These are phyloP conservation scores for Hemisphaericaspora lyxosophila DNA, from an alignment of 1,139 yeast species.

Conservation along the genomic window DNA sequence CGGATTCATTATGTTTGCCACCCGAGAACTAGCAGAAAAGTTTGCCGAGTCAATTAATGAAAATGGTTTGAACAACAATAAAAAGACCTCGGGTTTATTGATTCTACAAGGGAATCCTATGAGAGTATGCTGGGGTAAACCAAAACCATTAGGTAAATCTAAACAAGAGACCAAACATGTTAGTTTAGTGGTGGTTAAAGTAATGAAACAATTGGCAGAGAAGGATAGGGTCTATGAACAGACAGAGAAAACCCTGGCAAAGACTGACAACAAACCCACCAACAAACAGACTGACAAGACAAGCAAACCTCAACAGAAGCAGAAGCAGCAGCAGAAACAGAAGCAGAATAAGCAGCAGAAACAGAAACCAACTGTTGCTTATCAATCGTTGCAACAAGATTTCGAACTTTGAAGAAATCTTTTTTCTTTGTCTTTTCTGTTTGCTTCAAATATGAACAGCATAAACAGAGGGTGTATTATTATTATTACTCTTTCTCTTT, in stretches of 20 bases:
- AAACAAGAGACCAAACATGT: conserved; percentile 52
- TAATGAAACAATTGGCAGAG: conserved; percentile 54
- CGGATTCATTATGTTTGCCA: conserved; percentile 59
- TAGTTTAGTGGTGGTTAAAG: conserved; percentile 55
- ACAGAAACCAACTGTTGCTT: too few relatives aligned
- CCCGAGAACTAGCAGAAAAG: conserved; percentile 52
- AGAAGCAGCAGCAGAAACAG: neutral
- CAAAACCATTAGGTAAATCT: conserved; percentile 47
- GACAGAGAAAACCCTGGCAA: neutral
- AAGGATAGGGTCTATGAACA: conserved; percentile 24
- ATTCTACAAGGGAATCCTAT: conserved; percentile 45
- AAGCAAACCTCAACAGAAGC: neutral
- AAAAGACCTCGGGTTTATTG: conserved; percentile 35
- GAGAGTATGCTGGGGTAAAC: conserved; percentile 67
- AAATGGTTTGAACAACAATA: conserved; percentile 29
- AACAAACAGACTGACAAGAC: neutral
- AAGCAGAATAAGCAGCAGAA: neutral
- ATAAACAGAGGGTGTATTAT: too few relatives aligned
- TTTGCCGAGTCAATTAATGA: conserved; percentile 42
- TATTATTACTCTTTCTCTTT: too few relatives aligned
- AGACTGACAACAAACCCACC: neutral
- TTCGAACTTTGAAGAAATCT: conserved; percentile 7
- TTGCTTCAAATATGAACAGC: too few relatives aligned
- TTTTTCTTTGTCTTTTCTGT: too few relatives aligned
- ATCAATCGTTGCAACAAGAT: conserved; percentile 9